phyloP scores from a whole-genome alignment of 768 basidiomycete genomes.

The Suillus alpinus region DNA sequence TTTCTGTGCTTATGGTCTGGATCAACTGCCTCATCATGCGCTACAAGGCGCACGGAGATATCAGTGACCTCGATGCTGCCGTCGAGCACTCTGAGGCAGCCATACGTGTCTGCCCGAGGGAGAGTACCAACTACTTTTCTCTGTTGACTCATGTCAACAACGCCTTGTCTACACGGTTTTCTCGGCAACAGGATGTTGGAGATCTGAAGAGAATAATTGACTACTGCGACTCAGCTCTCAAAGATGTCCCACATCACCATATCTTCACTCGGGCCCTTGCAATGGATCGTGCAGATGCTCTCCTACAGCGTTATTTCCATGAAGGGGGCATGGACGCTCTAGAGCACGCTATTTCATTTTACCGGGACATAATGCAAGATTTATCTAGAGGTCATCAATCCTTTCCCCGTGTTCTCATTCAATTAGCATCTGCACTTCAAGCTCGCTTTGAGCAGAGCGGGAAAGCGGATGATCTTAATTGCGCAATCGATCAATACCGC shows the following conservation, averaged over 20 bases:
- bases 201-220: slow-evolving; percentile 19
- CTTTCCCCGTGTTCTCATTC: slow-evolving; percentile 6
- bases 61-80: slow-evolving; percentile 14
- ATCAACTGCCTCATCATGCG: slow-evolving; percentile 12
- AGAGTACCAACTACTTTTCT: neutral
- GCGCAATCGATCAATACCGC: slow-evolving; percentile 17
- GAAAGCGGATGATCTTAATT: slow-evolving; percentile 19
- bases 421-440: slow-evolving; percentile 18
- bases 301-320: slow-evolving; percentile 11
- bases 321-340: slow-evolving; percentile 11
- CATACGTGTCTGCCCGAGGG: slow-evolving; percentile 7
- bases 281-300: slow-evolving; percentile 16
- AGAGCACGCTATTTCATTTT: slow-evolving; percentile 7
- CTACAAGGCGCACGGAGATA: slow-evolving; percentile 14
- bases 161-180: slow-evolving; percentile 1
- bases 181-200: slow-evolving; percentile 7
- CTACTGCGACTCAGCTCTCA: slow-evolving; percentile 19
- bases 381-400: slow-evolving; percentile 14
- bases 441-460: slow-evolving; percentile 11
- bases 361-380: slow-evolving; percentile 12
- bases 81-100: slow-evolving; percentile 16
- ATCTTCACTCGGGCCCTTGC: neutral
- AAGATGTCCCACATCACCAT: neutral
- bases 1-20: neutral
- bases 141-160: neutral